Percentiles rank a stretch among this genome's conserved stretches.
phyloP scores from a whole-genome alignment of 2,329 filamentous ascomycete species.

The Gremmenia infestans region DNA sequence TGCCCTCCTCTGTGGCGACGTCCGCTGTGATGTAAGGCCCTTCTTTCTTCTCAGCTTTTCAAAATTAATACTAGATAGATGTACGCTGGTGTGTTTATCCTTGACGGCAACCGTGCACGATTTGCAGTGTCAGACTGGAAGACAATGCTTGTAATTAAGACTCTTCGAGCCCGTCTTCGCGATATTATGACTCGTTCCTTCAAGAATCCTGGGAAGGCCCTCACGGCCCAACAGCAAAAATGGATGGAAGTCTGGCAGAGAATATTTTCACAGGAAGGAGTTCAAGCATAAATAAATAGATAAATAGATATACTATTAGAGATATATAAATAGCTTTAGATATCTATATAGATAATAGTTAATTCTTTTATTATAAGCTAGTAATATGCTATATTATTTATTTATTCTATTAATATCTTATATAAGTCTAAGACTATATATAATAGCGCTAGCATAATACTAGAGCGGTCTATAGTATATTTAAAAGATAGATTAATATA shows the following conservation, averaged over 20 bases:
- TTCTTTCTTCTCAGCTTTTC: conserved; percentile 1
- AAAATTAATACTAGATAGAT: conserved; percentile 46
- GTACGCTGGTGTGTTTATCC: conserved; percentile 78
- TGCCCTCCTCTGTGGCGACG: conserved; percentile 80
- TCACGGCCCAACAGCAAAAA: conserved; percentile 62
- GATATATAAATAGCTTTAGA: too few species aligned
- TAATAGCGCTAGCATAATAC: too few species aligned
- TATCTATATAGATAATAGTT: too few species aligned
- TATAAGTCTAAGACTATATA: too few species aligned
- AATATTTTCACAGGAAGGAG: conserved; percentile 49
- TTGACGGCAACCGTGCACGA: conserved; percentile 82
- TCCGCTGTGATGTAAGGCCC: conserved; percentile 68
- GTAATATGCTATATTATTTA: too few species aligned
- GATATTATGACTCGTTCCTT: conserved; percentile 71
- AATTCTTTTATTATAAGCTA: too few species aligned
- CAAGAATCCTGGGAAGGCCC: conserved; percentile 58
- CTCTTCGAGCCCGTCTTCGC: conserved; percentile 65
- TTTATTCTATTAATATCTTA: too few species aligned
- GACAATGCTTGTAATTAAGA: conserved; percentile 82
- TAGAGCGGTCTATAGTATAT: too few species aligned
- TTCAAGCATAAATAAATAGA: conserved; percentile 24
- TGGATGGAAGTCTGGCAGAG: conserved; percentile 73
- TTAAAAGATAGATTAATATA: too few species aligned
- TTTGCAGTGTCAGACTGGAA: conserved; percentile 88
- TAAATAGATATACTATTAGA: too few species aligned